Evolutionary conservation across 306 rosid species (phyloP).

Genomic region (Acacia crassicarpa): DNA sequence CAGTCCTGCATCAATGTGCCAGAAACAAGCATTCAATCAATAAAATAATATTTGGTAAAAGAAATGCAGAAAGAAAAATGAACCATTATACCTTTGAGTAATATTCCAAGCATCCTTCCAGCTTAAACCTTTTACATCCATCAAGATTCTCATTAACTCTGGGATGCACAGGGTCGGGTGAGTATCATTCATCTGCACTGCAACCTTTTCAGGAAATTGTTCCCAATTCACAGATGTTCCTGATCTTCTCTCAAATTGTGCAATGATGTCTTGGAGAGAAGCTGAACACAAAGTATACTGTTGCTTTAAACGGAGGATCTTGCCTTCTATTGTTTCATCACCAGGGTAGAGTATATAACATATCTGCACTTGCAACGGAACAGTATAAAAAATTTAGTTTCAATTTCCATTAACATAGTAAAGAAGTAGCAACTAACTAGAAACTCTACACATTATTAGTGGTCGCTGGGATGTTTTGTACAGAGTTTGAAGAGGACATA

Average conservation of each 20-base stretch:
- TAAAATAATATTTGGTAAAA: constrained; percentile 18
- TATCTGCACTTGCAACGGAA: constrained; percentile 54
- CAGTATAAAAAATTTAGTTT: constrained; percentile 18
- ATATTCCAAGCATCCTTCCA: constrained; percentile 97
- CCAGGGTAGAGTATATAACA: constrained; percentile 95
- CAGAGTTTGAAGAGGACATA: background rate
- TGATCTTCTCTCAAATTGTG: constrained; percentile 87
- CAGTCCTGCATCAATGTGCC: constrained; percentile 61
- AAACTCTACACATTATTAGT: constrained; percentile 25
- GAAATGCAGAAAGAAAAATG: background rate
- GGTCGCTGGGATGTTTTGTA: constrained; percentile 26
- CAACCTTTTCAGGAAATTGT: constrained; percentile 88
- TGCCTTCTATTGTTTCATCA: constrained; percentile 90
- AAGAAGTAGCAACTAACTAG: constrained; percentile 24
- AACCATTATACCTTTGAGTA: constrained; percentile 62
- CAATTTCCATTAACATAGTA: constrained; percentile 19
- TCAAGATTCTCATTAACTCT: constrained; percentile 83
- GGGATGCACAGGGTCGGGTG: constrained; percentile 99
- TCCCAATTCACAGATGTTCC: constrained; percentile 74
- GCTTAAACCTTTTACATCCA: constrained; percentile 80
- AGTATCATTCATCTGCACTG: constrained; percentile 99
- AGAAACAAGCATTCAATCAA: constrained; percentile 31
- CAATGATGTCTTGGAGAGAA: constrained; percentile 94
- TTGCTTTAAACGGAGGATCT: constrained; percentile 91
- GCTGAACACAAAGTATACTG: constrained; percentile 97